Conservation (phyloP, 768 basidiomycete genomes). For the Kwoniella newhampshirensis region DNA sequence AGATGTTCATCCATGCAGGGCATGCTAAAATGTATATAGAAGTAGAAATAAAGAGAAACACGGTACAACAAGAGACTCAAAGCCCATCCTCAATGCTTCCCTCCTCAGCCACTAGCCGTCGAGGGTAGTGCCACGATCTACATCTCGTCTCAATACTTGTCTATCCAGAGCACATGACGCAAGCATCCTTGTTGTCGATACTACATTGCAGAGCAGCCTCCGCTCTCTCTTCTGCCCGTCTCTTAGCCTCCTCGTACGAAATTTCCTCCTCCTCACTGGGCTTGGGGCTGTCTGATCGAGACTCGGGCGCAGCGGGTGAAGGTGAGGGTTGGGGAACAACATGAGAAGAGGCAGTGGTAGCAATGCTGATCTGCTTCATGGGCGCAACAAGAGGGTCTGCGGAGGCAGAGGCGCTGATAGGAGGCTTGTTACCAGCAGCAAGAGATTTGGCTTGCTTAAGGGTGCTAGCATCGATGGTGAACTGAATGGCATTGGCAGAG, state of each 20-base stretch:
- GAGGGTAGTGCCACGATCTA: no score
- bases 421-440: conserved; percentile 26
- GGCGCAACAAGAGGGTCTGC: conserved; percentile 32
- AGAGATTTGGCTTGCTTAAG: conserved; percentile 56
- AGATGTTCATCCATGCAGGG: no score
- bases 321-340: conserved; percentile 10
- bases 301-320: conserved; percentile 3
- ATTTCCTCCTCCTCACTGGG: conserved; percentile 52
- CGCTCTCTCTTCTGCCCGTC: conserved; percentile 52
- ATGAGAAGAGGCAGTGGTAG: conserved; percentile 35
- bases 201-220: conserved; percentile 53
- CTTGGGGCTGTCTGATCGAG: conserved; percentile 23
- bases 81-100: no score
- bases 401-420: conserved; percentile 8
- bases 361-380: conserved; percentile 42
- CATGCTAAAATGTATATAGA: no score
- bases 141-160: no score
- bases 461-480: conserved; percentile 84
- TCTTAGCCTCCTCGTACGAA: conserved; percentile 52
- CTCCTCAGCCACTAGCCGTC: no score
- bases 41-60: no score
- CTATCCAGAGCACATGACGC: conserved; percentile 51
- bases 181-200: conserved; percentile 53
- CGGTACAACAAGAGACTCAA: no score
- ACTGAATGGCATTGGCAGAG: conserved; percentile 93